phyloP scores from a whole-genome alignment of 768 basidiomycete species.

The Glaciozyma martinii region DNA sequence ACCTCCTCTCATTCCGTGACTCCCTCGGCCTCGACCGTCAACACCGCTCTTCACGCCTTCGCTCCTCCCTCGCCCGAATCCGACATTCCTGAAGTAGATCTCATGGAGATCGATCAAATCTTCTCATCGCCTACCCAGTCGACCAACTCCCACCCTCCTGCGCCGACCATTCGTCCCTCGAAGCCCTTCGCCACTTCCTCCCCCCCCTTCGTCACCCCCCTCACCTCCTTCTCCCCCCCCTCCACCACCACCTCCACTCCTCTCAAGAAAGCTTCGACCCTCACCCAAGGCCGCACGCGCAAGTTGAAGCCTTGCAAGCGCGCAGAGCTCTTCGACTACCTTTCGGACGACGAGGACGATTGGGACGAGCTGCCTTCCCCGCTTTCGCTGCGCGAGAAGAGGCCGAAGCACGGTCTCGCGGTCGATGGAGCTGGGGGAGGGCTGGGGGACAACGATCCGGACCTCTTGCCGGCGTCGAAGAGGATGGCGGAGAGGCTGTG shows the following conservation, averaged over 20 bases:
- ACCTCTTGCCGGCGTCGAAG: not conserved
- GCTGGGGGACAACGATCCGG: not conserved
- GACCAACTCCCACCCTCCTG: not conserved
- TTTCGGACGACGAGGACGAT: conserved; percentile 4
- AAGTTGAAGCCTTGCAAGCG: not conserved
- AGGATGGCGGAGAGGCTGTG: conserved; percentile 5
- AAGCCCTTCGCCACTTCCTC: not conserved
- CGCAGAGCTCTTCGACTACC: conserved; percentile 15
- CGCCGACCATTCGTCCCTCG: not conserved
- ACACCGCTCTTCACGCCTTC: not conserved
- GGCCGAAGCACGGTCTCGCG: conserved; percentile 1
- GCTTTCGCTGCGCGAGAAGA: not conserved
- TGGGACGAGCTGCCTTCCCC: not conserved
- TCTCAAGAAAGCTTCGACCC: not conserved
- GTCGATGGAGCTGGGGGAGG: not conserved
- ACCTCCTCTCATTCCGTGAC: not conserved
- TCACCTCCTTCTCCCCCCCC: not conserved
- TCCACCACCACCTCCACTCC: not conserved
- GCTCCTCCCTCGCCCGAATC: not conserved
- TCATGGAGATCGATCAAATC: not conserved
- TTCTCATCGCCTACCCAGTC: not conserved
- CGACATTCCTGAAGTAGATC: not conserved
- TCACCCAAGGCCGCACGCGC: conserved; percentile 1
- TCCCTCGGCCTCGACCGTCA: not conserved
- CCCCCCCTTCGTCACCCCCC: not conserved